Conservation (phyloP, 768 basidiomycete genomes). For the Lactifluus piperatus region DNA sequence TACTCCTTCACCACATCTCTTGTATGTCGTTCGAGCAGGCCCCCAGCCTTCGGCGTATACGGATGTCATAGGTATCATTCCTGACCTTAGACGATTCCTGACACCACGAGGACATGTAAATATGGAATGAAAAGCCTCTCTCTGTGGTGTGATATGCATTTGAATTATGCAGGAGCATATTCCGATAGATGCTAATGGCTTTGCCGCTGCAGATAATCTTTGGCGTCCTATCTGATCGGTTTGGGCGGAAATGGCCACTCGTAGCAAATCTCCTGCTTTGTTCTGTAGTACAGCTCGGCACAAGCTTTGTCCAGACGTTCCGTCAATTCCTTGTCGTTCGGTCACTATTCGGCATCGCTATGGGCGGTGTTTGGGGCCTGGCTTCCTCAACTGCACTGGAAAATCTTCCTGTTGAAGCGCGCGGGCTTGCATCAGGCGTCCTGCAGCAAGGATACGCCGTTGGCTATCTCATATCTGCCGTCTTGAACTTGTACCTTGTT, state of each 20-base stretch:
- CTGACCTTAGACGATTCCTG: background rate
- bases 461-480: conserved; percentile 78
- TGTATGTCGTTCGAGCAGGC: background rate
- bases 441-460: conserved; percentile 86
- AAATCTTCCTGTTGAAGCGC: conserved; percentile 77
- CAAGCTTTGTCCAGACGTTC: conserved; percentile 75
- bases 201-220: conserved; percentile 45
- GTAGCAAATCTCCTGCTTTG: conserved; percentile 68
- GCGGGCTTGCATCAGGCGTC: conserved; percentile 78
- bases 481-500: conserved; percentile 66
- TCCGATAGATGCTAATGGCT: background rate
- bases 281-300: conserved; percentile 63
- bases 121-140: background rate
- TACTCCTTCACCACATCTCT: background rate
- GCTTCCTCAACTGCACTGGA: conserved; percentile 78
- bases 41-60: background rate
- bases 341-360: conserved; percentile 76
- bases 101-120: background rate
- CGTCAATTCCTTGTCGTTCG: conserved; percentile 72
- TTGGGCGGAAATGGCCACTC: conserved; percentile 90
- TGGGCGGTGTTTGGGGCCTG: conserved; percentile 89
- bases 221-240: conserved; percentile 80
- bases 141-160: background rate
- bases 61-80: background rate
- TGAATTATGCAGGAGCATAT: background rate